Evolutionary conservation across 495 filamentous ascomycete genomes (phyloP).

Genomic region (Astrothelium macrocarpum): DNA sequence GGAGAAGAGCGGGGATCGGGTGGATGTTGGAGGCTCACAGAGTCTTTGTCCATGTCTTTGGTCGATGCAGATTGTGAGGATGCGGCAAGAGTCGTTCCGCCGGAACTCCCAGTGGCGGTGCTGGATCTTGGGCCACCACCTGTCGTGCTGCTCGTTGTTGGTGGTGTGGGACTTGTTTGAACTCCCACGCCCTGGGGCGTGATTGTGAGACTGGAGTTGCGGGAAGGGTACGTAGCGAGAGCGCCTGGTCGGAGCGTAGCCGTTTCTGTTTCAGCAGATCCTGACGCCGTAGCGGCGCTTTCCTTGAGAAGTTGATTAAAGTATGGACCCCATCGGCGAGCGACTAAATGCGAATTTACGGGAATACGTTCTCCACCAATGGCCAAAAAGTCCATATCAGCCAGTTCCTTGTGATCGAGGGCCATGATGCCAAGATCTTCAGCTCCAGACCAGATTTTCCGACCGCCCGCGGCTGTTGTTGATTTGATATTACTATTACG

Average conservation of each 20-base stretch:
- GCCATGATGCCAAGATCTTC: conserved; percentile 78
- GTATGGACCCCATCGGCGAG: conserved; percentile 85
- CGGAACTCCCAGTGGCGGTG: conserved; percentile 13
- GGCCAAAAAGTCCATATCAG: conserved; percentile 95
- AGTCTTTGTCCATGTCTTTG: conserved; percentile 17
- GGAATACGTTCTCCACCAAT: conserved; percentile 84
- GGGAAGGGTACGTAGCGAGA: conserved; percentile 30
- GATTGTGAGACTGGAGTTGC: conserved; percentile 78
- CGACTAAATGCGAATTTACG: conserved; percentile 80
- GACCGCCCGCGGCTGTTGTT: conserved; percentile 34
- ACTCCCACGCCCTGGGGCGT: conserved; percentile 44
- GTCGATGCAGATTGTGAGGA: conserved; percentile 33
- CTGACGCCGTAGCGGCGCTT: conserved; percentile 49
- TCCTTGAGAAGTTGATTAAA: conserved; percentile 84
- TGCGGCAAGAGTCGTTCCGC: conserved; percentile 19
- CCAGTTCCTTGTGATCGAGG: conserved; percentile 66
- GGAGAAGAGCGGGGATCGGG: conserved; percentile 41
- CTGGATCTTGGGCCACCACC: not conserved
- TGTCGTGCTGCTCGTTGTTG: conserved; percentile 24
- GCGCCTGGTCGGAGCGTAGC: conserved; percentile 43
- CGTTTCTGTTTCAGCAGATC: conserved; percentile 32
- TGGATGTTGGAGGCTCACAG: conserved; percentile 32
- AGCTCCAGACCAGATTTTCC: conserved; percentile 57
- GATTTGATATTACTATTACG: conserved; percentile 2
- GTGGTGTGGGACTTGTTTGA: conserved; percentile 7